A percentile compares a stretch with the other conserved stretches of the same genome.
phyloP scores from a whole-genome alignment of 164 flowering plant genomes.

The Amborella trichopoda region DNA sequence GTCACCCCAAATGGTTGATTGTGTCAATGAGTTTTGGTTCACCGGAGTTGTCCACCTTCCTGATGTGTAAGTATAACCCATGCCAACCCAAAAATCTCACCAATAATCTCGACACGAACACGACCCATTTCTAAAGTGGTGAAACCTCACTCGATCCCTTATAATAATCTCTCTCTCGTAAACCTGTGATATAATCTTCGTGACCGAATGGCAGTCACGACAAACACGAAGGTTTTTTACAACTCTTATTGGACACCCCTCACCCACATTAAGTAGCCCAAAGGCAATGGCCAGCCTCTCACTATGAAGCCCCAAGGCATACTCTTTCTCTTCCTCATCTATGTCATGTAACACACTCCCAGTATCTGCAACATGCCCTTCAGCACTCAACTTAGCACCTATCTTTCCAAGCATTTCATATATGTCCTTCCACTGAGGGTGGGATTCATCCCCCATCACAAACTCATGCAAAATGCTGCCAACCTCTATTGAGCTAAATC shows the following conservation, averaged over 20 bases:
- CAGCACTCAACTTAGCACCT: conserved; percentile 1
- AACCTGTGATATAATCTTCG: conserved; percentile 1
- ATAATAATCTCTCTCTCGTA: conserved; percentile 4
- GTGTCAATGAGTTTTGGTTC: too few relatives aligned
- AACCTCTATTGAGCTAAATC: conserved; percentile 6
- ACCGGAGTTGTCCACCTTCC: too few relatives aligned
- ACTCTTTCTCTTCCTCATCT: conserved; percentile 6
- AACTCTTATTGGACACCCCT: conserved; percentile 3
- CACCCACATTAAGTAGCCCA: not conserved
- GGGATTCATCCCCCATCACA: conserved; percentile 9
- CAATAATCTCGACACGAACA: conserved; percentile 6
- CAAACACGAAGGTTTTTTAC: conserved; percentile 9
- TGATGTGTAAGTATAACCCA: too few relatives aligned
- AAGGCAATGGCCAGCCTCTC: conserved; percentile 6
- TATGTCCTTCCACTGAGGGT: conserved; percentile 3
- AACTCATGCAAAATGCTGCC: conserved; percentile 6
- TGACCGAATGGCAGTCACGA: conserved; percentile 2
- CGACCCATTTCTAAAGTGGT: conserved; percentile 4
- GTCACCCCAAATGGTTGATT: too few relatives aligned
- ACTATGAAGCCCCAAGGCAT: conserved; percentile 3
- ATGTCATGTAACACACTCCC: conserved; percentile 5
- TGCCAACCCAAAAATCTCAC: too few relatives aligned
- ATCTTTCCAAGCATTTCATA: conserved; percentile 6
- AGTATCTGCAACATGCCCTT: conserved; percentile 1
- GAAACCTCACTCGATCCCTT: conserved; percentile 7